A percentile compares a stretch with the other conserved stretches of the same genome.
Conservation (phyloP, 1,284 basidiomycete genomes). For the Apiotrichum domesticum region DNA sequence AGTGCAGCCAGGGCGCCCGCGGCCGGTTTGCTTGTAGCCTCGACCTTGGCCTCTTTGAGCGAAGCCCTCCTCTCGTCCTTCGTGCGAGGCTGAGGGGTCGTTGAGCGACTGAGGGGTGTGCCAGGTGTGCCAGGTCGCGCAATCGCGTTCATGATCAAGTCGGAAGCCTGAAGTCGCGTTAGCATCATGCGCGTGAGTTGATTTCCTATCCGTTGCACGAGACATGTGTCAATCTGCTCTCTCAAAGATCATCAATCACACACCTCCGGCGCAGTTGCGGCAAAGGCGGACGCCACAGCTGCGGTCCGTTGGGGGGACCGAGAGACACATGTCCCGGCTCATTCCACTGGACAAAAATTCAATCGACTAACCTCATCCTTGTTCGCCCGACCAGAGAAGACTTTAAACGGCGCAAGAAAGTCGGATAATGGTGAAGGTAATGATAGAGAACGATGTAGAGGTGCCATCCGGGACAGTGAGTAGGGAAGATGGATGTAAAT, state of each 20-base stretch:
- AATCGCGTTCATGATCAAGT: slow-evolving; percentile 16
- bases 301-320: too few species aligned
- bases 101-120: not conserved
- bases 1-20: slow-evolving; percentile 35
- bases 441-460: slow-evolving; percentile 40
- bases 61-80: not conserved
- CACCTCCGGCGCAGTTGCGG: too few species aligned
- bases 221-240: too few species aligned
- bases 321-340: too few species aligned
- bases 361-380: slow-evolving; percentile 42
- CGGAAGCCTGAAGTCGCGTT: slow-evolving; percentile 11
- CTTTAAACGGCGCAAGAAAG: slow-evolving; percentile 43
- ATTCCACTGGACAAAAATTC: too few species aligned
- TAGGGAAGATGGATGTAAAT: too few species aligned
- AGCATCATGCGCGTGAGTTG: not conserved
- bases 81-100: not conserved
- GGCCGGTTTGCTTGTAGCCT: slow-evolving; percentile 12
- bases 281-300: too few species aligned
- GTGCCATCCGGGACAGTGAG: slow-evolving; percentile 26
- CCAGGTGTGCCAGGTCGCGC: not conserved
- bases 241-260: too few species aligned
- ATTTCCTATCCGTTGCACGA: too few species aligned
- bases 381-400: slow-evolving; percentile 40
- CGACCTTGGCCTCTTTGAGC: not conserved
- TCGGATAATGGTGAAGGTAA: slow-evolving; percentile 37